phyloP scores from a whole-genome alignment of 148 eudicot genomes.

The Vaccinium vitisidaea region DNA sequence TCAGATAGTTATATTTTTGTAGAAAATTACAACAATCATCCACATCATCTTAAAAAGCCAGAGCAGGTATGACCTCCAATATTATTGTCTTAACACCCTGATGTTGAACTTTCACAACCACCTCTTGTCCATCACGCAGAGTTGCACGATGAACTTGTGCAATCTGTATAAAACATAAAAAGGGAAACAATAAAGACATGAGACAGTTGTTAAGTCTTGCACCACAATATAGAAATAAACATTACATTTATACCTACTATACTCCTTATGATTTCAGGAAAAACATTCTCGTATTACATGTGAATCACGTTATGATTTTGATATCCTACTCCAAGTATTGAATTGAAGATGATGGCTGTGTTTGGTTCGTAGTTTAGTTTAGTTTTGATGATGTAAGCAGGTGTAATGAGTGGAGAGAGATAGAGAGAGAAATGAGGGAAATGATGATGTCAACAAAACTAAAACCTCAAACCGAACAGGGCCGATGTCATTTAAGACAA shows the following conservation, averaged over 20 bases:
- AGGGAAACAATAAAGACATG: background rate
- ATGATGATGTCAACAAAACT: too few species aligned
- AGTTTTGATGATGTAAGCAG: too few species aligned
- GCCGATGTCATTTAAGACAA: background rate
- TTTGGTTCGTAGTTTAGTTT: too few species aligned
- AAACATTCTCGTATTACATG: background rate
- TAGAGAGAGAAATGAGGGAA: too few species aligned
- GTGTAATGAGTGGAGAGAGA: too few species aligned
- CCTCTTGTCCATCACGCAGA: constrained; percentile 72
- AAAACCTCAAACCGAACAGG: too few species aligned
- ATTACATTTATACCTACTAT: background rate
- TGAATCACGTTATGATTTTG: background rate
- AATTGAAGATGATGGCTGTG: background rate
- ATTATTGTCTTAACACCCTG: constrained; percentile 79
- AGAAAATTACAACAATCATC: constrained; percentile 15
- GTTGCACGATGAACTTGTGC: constrained; percentile 99
- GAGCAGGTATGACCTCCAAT: constrained; percentile 61
- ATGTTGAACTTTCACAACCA: constrained; percentile 96
- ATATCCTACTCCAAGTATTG: background rate
- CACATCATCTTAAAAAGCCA: constrained; percentile 16
- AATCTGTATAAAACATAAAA: constrained; percentile 50
- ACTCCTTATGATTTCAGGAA: background rate
- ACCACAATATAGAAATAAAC: background rate
- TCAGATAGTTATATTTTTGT: constrained; percentile 20
- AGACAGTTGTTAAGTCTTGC: background rate